Conservation (phyloP, 2,329 filamentous ascomycete species). For the Coleophoma eucalyptorum region DNA sequence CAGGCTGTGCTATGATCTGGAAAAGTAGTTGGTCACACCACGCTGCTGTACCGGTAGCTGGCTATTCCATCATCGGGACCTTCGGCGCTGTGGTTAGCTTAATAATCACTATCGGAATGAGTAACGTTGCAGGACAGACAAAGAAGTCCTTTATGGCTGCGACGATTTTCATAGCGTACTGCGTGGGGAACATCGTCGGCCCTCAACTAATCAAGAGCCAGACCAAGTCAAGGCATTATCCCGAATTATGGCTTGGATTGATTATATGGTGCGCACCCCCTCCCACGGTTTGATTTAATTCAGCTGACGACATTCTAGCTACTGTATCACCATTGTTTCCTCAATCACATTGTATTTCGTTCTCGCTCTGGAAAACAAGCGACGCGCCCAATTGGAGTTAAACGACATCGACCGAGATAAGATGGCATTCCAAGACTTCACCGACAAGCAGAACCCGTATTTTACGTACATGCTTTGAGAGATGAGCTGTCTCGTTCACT, state of each 20-base stretch:
- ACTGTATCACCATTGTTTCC: slow-evolving; percentile 62
- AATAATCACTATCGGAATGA: slow-evolving; percentile 53
- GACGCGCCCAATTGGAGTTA: slow-evolving; percentile 40
- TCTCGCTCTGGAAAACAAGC: slow-evolving; percentile 54
- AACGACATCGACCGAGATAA: slow-evolving; percentile 61
- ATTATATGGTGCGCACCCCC: slow-evolving; percentile 48
- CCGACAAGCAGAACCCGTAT: slow-evolving; percentile 64
- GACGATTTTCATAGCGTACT: slow-evolving; percentile 72
- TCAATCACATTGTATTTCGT: slow-evolving; percentile 54
- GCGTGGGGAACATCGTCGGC: slow-evolving; percentile 72
- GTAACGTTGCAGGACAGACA: slow-evolving; percentile 71
- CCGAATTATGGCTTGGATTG: slow-evolving; percentile 65
- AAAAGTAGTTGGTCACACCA: slow-evolving; percentile 60
- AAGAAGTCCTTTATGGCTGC: slow-evolving; percentile 77
- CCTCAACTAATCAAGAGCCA: slow-evolving; percentile 68
- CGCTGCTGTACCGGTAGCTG: slow-evolving; percentile 62
- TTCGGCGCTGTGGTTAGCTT: slow-evolving; percentile 68
- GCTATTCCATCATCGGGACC: slow-evolving; percentile 69
- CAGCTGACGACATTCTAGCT: slow-evolving; percentile 38
- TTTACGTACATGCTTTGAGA: slow-evolving; percentile 49
- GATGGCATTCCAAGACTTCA: slow-evolving; percentile 64
- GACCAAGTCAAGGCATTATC: slow-evolving; percentile 64
- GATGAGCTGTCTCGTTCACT: background rate
- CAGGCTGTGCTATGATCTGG: slow-evolving; percentile 73
- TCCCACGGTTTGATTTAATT: background rate